Percentiles rank a stretch among this genome's conserved stretches.
phyloP scores from a whole-genome alignment of 768 basidiomycete genomes.

The Gloeostereum incarnatum region DNA sequence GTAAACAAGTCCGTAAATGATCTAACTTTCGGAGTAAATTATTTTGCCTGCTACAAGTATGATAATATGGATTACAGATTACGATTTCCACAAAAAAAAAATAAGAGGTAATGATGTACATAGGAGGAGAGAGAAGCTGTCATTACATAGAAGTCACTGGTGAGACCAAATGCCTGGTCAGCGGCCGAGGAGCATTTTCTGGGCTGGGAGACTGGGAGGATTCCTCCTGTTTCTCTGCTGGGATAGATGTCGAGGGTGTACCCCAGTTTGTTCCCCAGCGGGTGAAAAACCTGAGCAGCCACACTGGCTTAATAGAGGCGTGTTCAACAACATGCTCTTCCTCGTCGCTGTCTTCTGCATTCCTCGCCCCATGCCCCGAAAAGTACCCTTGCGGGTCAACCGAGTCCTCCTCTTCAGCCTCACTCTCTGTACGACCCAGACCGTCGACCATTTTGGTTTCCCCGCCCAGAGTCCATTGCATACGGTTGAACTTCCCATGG shows the following conservation, averaged over 20 bases:
- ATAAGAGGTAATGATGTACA: no score
- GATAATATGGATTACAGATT: no score
- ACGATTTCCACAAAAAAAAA: no score
- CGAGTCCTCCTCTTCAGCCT: slow-evolving; percentile 61
- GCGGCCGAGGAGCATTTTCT: no score
- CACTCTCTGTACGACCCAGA: slow-evolving; percentile 64
- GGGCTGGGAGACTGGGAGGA: no score
- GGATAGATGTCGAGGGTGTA: slow-evolving; percentile 13
- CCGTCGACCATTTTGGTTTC: slow-evolving; percentile 52
- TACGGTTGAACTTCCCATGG: slow-evolving; percentile 49
- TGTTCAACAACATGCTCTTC: slow-evolving; percentile 51
- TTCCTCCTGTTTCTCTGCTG: not conserved
- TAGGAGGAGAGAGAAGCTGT: no score
- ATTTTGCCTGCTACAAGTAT: no score
- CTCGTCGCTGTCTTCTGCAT: slow-evolving; percentile 19
- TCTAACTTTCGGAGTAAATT: no score
- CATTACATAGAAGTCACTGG: no score
- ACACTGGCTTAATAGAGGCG: slow-evolving; percentile 60
- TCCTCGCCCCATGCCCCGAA: slow-evolving; percentile 10
- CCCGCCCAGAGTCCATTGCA: slow-evolving; percentile 69
- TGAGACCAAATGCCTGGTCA: no score
- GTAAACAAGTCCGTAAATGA: slow-evolving; percentile 49
- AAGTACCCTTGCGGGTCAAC: slow-evolving; percentile 20
- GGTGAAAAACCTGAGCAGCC: slow-evolving; percentile 69
- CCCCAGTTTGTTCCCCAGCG: slow-evolving; percentile 68